phyloP scores from a whole-genome alignment of 2,329 filamentous ascomycete genomes.

The Helotiales sp. region DNA sequence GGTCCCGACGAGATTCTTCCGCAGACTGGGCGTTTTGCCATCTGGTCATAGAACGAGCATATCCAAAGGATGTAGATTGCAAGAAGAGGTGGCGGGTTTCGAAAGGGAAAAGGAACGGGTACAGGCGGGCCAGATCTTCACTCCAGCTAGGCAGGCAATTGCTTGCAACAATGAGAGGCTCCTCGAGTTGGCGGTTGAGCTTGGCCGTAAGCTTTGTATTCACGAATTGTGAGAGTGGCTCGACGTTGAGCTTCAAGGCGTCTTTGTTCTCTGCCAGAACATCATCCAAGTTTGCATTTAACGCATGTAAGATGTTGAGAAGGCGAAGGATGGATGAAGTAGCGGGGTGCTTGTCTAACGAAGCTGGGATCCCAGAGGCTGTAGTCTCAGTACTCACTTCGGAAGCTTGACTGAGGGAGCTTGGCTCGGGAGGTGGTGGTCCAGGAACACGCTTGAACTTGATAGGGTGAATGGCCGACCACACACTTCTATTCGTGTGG shows the following conservation, averaged over 20 bases:
- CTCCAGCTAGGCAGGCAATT: conserved; percentile 96
- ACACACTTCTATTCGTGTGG: conserved; percentile 72
- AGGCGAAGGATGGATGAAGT: conserved; percentile 86
- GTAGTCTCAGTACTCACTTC: conserved; percentile 53
- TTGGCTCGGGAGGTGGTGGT: conserved; percentile 73
- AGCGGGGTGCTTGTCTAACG: conserved; percentile 77
- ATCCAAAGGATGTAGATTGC: conserved; percentile 97
- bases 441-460: conserved; percentile 87
- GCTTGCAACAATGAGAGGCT: conserved; percentile 94
- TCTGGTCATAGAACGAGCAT: conserved; percentile 93
- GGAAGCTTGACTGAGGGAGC: conserved; percentile 56
- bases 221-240: conserved; percentile 91
- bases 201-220: conserved; percentile 98
- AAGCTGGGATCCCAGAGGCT: conserved; percentile 68
- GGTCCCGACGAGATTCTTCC: conserved; percentile 78
- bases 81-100: conserved; percentile 96
- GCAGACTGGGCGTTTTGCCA: conserved; percentile 91
- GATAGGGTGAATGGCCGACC: conserved; percentile 87
- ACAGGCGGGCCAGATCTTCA: conserved; percentile 88
- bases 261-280: conserved; percentile 78
- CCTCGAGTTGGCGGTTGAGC: conserved; percentile 93
- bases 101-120: conserved; percentile 97
- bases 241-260: conserved; percentile 68
- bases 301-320: conserved; percentile 84
- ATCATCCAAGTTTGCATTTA: conserved; percentile 93